Percentiles rank a stretch among this genome's conserved stretches.
Evolutionary conservation across 2,329 filamentous ascomycete genomes (phyloP).

Genomic region (Sporothrix curviconia): DNA sequence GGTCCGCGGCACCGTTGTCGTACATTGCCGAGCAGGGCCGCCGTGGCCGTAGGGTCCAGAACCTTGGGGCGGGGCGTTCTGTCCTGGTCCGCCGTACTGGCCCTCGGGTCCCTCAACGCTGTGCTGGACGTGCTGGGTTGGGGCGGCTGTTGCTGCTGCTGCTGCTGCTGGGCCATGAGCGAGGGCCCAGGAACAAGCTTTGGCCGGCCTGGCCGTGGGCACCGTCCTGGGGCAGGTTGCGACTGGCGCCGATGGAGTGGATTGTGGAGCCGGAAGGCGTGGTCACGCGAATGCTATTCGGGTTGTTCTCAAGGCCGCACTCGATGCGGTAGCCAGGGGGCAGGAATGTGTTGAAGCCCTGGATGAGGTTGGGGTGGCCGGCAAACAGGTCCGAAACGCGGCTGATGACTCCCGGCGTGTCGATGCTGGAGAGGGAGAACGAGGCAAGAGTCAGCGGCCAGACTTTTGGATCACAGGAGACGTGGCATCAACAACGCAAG

Average conservation of each 20-base stretch:
- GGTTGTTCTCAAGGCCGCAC: slow-evolving; percentile 87
- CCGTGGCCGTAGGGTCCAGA: slow-evolving; percentile 25
- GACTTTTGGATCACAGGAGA: too few relatives aligned
- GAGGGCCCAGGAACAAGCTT: slow-evolving; percentile 39
- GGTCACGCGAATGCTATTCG: slow-evolving; percentile 92
- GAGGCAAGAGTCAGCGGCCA: neutral
- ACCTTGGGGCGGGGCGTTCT: slow-evolving; percentile 38
- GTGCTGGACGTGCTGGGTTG: slow-evolving; percentile 53
- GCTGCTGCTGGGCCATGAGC: slow-evolving; percentile 43
- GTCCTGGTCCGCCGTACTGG: slow-evolving; percentile 52
- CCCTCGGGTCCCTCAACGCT: slow-evolving; percentile 58
- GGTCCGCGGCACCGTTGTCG: slow-evolving; percentile 13
- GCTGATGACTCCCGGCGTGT: slow-evolving; percentile 95
- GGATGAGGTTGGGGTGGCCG: slow-evolving; percentile 88
- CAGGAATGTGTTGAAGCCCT: slow-evolving; percentile 97
- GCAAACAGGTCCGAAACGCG: slow-evolving; percentile 93
- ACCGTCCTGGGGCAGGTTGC: slow-evolving; percentile 41
- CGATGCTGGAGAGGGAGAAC: slow-evolving; percentile 53
- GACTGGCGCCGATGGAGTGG: slow-evolving; percentile 63
- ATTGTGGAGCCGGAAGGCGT: slow-evolving; percentile 97
- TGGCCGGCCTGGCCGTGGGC: slow-evolving; percentile 30
- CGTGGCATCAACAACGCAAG: too few relatives aligned
- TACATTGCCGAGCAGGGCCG: slow-evolving; percentile 9
- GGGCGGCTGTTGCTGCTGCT: slow-evolving; percentile 47
- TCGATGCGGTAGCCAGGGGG: slow-evolving; percentile 95